Evolutionary conservation across 2,329 filamentous ascomycete genomes (phyloP).

Genomic region (Nemania abortiva): DNA sequence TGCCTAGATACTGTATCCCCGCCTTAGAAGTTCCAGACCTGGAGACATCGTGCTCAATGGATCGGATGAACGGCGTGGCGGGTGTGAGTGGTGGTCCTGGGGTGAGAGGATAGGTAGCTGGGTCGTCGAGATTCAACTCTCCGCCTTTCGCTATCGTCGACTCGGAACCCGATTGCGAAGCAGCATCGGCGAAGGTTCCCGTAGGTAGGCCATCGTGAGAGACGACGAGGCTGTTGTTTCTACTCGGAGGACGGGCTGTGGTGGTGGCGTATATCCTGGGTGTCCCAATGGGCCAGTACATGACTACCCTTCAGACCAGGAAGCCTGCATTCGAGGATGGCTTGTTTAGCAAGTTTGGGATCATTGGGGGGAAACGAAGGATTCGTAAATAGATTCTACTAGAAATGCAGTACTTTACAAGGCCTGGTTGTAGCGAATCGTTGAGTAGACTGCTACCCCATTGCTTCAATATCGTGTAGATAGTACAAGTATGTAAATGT

Average conservation of each 20-base stretch:
- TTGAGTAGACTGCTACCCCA: constrained; percentile 36
- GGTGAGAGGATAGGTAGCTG: constrained; percentile 53
- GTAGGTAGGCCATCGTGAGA: constrained; percentile 71
- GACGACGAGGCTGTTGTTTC: constrained; percentile 62
- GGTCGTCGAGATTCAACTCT: constrained; percentile 46
- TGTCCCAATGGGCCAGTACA: constrained; percentile 93
- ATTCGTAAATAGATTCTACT: background rate
- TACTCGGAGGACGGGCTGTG: constrained; percentile 68
- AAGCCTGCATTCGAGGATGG: constrained; percentile 51
- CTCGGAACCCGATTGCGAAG: constrained; percentile 46
- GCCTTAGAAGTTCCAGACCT: constrained; percentile 50
- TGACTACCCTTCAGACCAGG: constrained; percentile 57
- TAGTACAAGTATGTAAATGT: background rate
- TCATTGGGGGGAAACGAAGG: constrained; percentile 8
- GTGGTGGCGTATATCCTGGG: constrained; percentile 85
- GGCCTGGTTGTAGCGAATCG: constrained; percentile 11
- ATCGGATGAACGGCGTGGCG: constrained; percentile 67
- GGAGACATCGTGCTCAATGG: constrained; percentile 67
- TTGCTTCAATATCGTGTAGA: constrained; percentile 4
- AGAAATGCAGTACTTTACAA: constrained; percentile 18
- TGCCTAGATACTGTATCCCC: constrained; percentile 45
- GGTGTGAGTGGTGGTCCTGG: constrained; percentile 63
- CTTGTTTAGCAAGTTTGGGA: constrained; percentile 12
- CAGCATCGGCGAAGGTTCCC: constrained; percentile 52
- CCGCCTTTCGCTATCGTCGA: constrained; percentile 40